phyloP scores from a whole-genome alignment of 2,329 filamentous ascomycete species.

The Achaetomium macrosporum region DNA sequence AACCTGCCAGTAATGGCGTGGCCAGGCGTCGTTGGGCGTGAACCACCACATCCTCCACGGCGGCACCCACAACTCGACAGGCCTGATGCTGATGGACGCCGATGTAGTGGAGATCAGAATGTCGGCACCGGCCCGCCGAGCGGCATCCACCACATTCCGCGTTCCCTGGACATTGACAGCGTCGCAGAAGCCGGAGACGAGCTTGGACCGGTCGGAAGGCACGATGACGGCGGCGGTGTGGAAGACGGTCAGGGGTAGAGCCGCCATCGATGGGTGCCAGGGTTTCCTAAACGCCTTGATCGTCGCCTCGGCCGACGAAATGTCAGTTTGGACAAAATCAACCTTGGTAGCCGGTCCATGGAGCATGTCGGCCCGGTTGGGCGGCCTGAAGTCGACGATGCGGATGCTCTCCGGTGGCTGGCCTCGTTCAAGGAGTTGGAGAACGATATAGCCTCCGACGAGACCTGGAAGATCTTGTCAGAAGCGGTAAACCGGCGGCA shows the following conservation, averaged over 20 bases:
- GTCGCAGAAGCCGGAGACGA: constrained; percentile 40
- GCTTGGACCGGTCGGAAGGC: constrained; percentile 42
- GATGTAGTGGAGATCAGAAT: constrained; percentile 50
- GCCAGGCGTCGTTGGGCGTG: constrained; percentile 21
- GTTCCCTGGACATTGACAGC: constrained; percentile 48
- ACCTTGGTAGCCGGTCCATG: constrained; percentile 33
- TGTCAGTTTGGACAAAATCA: constrained; percentile 43
- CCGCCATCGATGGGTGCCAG: constrained; percentile 38
- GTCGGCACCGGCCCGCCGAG: constrained; percentile 40
- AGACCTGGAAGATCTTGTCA: constrained; percentile 35
- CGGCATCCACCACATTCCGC: constrained; percentile 42
- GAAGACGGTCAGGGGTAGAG: constrained; percentile 49
- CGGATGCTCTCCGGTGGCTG: constrained; percentile 45
- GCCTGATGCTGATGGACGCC: constrained; percentile 39
- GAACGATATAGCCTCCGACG: constrained; percentile 48
- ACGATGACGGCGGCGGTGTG: constrained; percentile 52
- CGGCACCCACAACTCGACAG: constrained; percentile 37
- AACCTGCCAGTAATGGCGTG: constrained; percentile 39
- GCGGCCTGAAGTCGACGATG: constrained; percentile 45
- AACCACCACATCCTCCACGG: constrained; percentile 33
- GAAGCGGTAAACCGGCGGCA: background rate
- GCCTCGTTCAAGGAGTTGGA: constrained; percentile 48
- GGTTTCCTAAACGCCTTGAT: constrained; percentile 39
- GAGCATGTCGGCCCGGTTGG: constrained; percentile 38
- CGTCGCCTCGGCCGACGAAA: constrained; percentile 41